phyloP scores from a whole-genome alignment of 352 stramenopile species.

The Pythium utonaiense region DNA sequence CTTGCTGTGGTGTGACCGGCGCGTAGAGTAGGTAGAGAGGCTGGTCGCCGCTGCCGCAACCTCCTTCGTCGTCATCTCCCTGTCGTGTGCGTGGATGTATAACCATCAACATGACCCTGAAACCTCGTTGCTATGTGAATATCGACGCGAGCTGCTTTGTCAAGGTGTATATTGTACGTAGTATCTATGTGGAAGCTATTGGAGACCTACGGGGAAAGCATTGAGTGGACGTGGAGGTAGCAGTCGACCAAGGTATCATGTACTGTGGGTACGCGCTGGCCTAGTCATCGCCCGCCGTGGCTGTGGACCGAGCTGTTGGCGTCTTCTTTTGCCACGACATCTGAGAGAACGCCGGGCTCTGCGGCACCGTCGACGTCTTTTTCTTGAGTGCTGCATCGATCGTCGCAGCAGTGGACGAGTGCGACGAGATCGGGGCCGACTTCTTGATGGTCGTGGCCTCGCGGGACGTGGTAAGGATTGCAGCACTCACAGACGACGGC shows the following conservation, averaged over 20 bases:
- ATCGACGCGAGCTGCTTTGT: background rate
- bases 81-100: background rate
- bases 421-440: background rate
- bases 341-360: conserved; percentile 75
- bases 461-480: conserved; percentile 49
- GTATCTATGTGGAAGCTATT: background rate
- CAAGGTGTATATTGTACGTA: background rate
- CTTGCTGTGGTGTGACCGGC: too few relatives aligned
- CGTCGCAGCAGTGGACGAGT: conserved; percentile 5
- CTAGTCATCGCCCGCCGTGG: background rate
- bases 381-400: conserved; percentile 24
- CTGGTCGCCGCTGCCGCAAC: too few relatives aligned
- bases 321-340: conserved; percentile 81
- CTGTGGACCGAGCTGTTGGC: conserved; percentile 11
- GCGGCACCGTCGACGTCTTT: conserved; percentile 34
- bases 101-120: background rate
- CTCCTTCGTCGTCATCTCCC: too few relatives aligned
- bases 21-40: too few relatives aligned
- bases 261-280: too few relatives aligned
- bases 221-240: background rate
- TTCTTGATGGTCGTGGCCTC: conserved; percentile 27
- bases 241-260: background rate
- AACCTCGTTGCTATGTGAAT: background rate
- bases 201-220: background rate
- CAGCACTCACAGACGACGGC: conserved; percentile 66